These are phyloP conservation scores for Amesomyces nigricolor DNA, from an alignment of 2,329 filamentous ascomycete genomes.

Conservation along the genomic window DNA sequence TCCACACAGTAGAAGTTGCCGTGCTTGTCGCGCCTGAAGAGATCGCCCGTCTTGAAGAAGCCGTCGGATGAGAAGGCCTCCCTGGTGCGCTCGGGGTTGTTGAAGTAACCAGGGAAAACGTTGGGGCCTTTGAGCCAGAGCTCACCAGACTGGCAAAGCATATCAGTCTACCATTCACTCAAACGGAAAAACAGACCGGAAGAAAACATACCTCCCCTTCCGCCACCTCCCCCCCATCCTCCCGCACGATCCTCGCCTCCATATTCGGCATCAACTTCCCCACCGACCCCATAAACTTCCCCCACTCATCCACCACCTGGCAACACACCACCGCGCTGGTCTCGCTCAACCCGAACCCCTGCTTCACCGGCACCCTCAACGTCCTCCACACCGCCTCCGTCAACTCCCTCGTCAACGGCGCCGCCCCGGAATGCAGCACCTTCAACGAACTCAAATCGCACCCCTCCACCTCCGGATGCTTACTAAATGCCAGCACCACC, in stretches of 20 bases:
- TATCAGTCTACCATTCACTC: neutral
- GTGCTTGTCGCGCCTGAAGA: constrained; percentile 69
- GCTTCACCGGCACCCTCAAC: constrained; percentile 75
- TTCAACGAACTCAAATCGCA: constrained; percentile 75
- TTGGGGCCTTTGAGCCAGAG: constrained; percentile 76
- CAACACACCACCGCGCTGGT: constrained; percentile 74
- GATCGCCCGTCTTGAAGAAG: constrained; percentile 87
- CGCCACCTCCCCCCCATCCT: constrained; percentile 50
- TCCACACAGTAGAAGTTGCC: constrained; percentile 90
- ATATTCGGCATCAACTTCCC: constrained; percentile 74
- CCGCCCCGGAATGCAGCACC: constrained; percentile 83
- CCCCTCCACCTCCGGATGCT: constrained; percentile 69
- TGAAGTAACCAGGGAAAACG: constrained; percentile 72
- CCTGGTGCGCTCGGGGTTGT: constrained; percentile 63
- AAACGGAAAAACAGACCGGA: neutral
- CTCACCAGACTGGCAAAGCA: constrained; percentile 53
- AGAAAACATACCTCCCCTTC: constrained; percentile 36
- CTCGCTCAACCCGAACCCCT: constrained; percentile 87
- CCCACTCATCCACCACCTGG: constrained; percentile 71
- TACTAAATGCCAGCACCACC: constrained; percentile 72
- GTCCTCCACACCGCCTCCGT: constrained; percentile 69
- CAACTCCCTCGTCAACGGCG: constrained; percentile 75
- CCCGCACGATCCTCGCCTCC: constrained; percentile 72
- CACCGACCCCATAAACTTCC: constrained; percentile 68
- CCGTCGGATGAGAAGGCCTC: constrained; percentile 70